Evolutionary conservation across 352 stramenopile species (phyloP), one percentile per base, ranked within the genome.

Genomic region (Aphanomyces invadans): DNA sequence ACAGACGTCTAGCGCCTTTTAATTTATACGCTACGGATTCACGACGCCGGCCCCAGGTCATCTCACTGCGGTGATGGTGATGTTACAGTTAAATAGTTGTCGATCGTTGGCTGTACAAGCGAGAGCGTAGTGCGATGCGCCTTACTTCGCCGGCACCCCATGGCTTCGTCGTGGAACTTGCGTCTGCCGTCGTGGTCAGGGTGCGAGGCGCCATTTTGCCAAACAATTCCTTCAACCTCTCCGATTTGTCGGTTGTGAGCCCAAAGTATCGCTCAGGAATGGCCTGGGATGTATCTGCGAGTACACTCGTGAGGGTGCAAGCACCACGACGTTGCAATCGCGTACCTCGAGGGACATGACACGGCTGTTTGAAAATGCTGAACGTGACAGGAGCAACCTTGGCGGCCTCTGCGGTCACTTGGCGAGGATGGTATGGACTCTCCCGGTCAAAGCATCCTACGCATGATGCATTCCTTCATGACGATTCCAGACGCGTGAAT

Each of bases 301-400:
- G 23, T 4, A 48, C 29, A 7, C 23, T n/a, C n/a, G n/a, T n/a
- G n/a, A n/a, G n/a, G n/a, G n/a, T n/a, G n/a, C n/a, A n/a, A n/a
- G n/a, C n/a, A n/a, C n/a, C n/a, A n/a, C n/a, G n/a, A n/a, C n/a
- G n/a, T n/a, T n/a, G 29, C 17, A 11, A 17, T 26, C 5, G 29
- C 12, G 12, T 52, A 26, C 36, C 23, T 7, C 81, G 73, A 21
- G 77, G 71, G 21, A 64, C 71, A 44, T 84, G 79, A 1, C 69
- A 77, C 0, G 83, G 80, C 39, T 80, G 86, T 51, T 89, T 90
- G 70, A 92, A 92, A 66, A 92, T 90, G n/a, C 78, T 80, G 70
- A 89, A 53, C 54, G 89, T 76, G 10, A 71, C 57, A 21, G 21
- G 4, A 0, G 46, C 11, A 15, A 48, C 42, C 28, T 68, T 32